Base-by-base conservation (phyloP, 2,329 filamentous ascomycete species). In the Ilyonectria destructans region DNA sequence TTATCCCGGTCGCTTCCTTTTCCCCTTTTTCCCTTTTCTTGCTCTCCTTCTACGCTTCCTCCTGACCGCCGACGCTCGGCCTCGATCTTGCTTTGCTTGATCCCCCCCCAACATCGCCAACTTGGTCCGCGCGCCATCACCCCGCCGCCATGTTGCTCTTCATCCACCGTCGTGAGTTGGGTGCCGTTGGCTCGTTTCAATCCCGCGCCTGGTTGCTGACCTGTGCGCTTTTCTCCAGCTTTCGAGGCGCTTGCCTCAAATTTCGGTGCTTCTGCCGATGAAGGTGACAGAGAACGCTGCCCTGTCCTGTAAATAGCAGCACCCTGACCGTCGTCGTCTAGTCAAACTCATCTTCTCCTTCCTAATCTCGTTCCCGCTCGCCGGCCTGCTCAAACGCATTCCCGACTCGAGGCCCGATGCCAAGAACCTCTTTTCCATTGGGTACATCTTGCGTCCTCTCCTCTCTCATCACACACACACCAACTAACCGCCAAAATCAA, bases 341-440 rank as follows among this genome's bases (percentile, higher is more conserved):
- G 95, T 99, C 74, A 99, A 99, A 81, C 92, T 98, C 75, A 92
- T 98, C 76, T 91, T 91, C 79, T 94, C 93, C 7, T 97, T 98
- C 81, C 86, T 99, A 55, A 82, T 97, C 45, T 98, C 96, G 12
- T 99, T 97, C 78, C 96, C 96, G 2, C 87, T 99, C 62, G 94
- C 96, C 55, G 96, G 88, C 26, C 80, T 97, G 29, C 87, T 99
- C 9, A 99, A 99, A 82, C 90, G 96, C 60, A 88, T 99, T 21
- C 96, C 96, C 35, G 96, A 99, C 83, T 84, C 89, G 56, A 91
- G 92, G 59, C 96, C 96, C 62, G 91, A 90, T 75, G 88, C 90
- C 75, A 98, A 98, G 84, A 98, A 98, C 80, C 78, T 91, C 17
- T 98, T 98, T 82, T 94, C 92, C 69, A 92, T 98, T 71, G 84